Percentiles rank a stretch among this genome's conserved stretches.
phyloP scores from a whole-genome alignment of 768 basidiomycete species.

The Boletus vermiculosoides region DNA sequence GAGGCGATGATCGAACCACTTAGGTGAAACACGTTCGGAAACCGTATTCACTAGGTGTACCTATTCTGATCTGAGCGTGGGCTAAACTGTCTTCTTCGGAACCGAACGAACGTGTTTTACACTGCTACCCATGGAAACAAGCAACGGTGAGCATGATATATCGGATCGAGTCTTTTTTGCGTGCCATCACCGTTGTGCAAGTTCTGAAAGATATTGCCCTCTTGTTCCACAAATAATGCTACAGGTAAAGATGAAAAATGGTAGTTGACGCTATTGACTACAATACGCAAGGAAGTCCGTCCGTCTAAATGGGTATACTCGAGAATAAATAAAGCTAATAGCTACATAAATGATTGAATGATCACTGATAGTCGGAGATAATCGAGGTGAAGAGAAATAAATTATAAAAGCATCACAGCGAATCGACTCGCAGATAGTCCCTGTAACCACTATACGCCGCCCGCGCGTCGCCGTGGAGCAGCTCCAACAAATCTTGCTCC shows the following conservation, averaged over 20 bases:
- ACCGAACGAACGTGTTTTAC: not conserved
- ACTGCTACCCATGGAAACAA: too few relatives aligned
- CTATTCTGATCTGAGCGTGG: not conserved
- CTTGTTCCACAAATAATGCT: too few relatives aligned
- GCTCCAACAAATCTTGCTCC: not conserved
- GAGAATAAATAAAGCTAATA: too few relatives aligned
- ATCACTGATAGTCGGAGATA: not conserved
- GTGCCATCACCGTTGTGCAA: too few relatives aligned
- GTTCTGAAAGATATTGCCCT: too few relatives aligned
- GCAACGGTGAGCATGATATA: too few relatives aligned
- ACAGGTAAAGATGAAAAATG: too few relatives aligned
- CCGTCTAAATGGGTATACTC: not conserved
- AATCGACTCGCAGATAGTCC: not conserved
- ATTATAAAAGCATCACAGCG: not conserved
- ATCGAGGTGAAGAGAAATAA: slow-evolving; percentile 8
- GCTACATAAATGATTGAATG: not conserved
- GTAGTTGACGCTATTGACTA: not conserved
- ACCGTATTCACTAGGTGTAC: not conserved
- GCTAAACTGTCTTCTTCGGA: not conserved
- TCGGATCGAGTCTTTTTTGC: too few relatives aligned
- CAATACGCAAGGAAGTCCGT: not conserved
- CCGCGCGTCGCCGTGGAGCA: not conserved
- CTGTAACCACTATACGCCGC: not conserved
- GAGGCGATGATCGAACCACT: not conserved
- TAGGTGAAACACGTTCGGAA: not conserved